These are phyloP conservation scores for Sesbania bispinosa DNA, from an alignment of 306 rosid species.

Conservation along the genomic window DNA sequence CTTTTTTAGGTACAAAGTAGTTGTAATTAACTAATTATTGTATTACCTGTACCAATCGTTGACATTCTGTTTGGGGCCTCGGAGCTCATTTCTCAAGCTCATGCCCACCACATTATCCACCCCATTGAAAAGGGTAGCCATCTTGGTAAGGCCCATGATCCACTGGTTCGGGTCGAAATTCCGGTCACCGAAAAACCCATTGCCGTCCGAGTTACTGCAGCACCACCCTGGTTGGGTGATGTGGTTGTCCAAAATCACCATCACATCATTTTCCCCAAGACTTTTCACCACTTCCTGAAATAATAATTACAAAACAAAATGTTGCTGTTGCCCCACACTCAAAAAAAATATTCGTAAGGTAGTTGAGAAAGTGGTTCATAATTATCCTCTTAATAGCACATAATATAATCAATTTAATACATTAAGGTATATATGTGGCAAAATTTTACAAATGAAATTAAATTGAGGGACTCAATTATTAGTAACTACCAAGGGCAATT, in stretches of 20 bases:
- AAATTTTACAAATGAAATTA: background rate
- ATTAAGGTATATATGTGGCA: no score
- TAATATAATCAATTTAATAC: no score
- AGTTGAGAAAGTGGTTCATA: background rate
- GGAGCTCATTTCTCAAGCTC: conserved; percentile 88
- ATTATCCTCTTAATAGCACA: no score
- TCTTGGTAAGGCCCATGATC: conserved; percentile 65
- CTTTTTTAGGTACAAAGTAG: no score
- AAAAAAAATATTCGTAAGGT: no score
- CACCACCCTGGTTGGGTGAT: conserved; percentile 82
- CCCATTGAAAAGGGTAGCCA: conserved; percentile 75
- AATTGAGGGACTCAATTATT: background rate
- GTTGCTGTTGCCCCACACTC: background rate
- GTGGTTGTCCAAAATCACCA: conserved; percentile 86
- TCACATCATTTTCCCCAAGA: conserved; percentile 57
- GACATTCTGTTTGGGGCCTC: conserved; percentile 76
- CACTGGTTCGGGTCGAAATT: conserved; percentile 63
- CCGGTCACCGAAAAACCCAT: conserved; percentile 76
- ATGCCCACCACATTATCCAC: conserved; percentile 61
- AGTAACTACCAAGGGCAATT: background rate
- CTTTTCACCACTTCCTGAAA: conserved; percentile 61
- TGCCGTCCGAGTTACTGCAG: conserved; percentile 60
- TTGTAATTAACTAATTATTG: no score
- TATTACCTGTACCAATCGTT: conserved; percentile 75
- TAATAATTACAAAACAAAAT: no score